These are phyloP conservation scores for Trapa bicornis DNA, from an alignment of 345 rosid species.

Conservation along the genomic window DNA sequence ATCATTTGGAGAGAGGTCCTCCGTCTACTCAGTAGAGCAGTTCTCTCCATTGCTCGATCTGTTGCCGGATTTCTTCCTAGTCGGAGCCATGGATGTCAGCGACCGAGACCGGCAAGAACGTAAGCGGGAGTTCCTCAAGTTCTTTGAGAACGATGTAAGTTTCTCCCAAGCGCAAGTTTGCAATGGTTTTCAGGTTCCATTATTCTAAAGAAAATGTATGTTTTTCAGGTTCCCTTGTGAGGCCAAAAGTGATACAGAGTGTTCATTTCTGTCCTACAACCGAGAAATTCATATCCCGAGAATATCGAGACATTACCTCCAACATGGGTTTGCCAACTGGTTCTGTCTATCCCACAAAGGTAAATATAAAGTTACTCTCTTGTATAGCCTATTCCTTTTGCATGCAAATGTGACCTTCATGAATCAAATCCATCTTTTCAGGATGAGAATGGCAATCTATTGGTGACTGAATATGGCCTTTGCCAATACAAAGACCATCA, in stretches of 20 bases:
- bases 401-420: slow-evolving; percentile 5
- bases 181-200: neutral
- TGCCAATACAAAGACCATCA: slow-evolving; percentile 96
- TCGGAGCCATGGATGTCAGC: slow-evolving; percentile 38
- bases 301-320: slow-evolving; percentile 87
- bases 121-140: slow-evolving; percentile 71
- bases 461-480: slow-evolving; percentile 92
- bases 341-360: slow-evolving; percentile 96
- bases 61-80: neutral
- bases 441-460: slow-evolving; percentile 82
- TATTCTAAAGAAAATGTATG: neutral
- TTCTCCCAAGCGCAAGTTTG: neutral
- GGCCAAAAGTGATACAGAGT: slow-evolving; percentile 96
- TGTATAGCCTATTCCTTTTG: neutral
- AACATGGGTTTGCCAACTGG: slow-evolving; percentile 87
- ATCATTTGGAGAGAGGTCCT: neutral
- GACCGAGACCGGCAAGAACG: slow-evolving; percentile 40
- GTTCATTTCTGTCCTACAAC: slow-evolving; percentile 88
- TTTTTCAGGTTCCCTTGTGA: slow-evolving; percentile 81
- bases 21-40: neutral
- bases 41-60: too few relatives aligned
- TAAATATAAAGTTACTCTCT: slow-evolving; percentile 21
- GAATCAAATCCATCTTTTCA: slow-evolving; percentile 22
- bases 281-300: slow-evolving; percentile 59
- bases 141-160: slow-evolving; percentile 57